Conservation (phyloP, 116 monocot genomes). For the Papilionanthe hybrid region DNA sequence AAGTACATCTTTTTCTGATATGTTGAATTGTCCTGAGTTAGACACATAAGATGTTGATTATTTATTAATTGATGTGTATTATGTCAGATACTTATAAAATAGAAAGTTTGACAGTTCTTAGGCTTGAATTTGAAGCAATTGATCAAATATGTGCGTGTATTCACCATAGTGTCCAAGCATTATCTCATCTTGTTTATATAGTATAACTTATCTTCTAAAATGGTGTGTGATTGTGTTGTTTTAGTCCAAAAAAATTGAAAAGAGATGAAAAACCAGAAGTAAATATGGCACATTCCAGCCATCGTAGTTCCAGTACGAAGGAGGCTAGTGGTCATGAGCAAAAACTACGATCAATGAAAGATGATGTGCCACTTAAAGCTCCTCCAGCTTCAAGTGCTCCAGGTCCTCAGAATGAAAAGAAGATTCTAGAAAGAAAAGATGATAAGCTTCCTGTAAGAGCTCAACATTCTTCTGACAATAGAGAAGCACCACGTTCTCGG, state of each 20-base stretch:
- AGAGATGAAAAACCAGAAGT: slow-evolving; percentile 42
- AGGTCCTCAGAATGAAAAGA: slow-evolving; percentile 12
- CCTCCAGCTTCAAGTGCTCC: slow-evolving; percentile 13
- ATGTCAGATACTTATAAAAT: background rate
- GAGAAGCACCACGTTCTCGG: slow-evolving; percentile 17
- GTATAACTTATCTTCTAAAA: background rate
- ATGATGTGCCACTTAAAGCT: slow-evolving; percentile 26
- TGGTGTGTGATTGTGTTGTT: background rate
- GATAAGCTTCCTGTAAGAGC: slow-evolving; percentile 11
- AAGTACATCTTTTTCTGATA: background rate
- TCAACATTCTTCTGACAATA: slow-evolving; percentile 17
- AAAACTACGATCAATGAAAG: slow-evolving; percentile 27
- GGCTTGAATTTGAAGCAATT: background rate
- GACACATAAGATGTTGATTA: background rate
- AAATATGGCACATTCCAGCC: slow-evolving; percentile 22
- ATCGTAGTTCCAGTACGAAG: slow-evolving; percentile 8
- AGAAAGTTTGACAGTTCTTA: background rate
- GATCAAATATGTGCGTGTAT: background rate
- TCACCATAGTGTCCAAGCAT: background rate
- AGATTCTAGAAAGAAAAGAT: slow-evolving; percentile 10
- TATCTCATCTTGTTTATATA: background rate
- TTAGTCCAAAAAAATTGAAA: slow-evolving; percentile 35
- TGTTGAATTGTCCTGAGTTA: background rate
- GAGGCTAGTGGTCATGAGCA: slow-evolving; percentile 20
- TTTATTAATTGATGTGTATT: background rate